phyloP scores from a whole-genome alignment of 768 basidiomycete genomes.

The Leccinum aurantiacum region DNA sequence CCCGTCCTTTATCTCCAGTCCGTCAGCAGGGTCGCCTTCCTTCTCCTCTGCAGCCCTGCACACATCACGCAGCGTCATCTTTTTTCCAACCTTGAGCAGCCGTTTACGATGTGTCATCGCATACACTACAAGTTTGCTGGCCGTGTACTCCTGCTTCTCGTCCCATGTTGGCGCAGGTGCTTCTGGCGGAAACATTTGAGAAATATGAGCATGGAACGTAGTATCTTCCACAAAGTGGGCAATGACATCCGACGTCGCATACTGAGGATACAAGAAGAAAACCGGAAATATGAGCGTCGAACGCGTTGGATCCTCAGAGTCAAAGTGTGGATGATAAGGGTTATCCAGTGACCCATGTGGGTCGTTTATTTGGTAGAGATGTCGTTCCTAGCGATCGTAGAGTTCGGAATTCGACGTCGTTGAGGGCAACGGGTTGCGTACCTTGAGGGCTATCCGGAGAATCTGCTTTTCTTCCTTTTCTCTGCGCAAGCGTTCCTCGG shows the following conservation, averaged over 20 bases:
- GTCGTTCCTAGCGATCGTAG: conserved; percentile 58
- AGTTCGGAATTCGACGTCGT: conserved; percentile 1
- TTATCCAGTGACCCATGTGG: conserved; percentile 50
- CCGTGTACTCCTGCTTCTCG: conserved; percentile 59
- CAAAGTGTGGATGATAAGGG: conserved; percentile 65
- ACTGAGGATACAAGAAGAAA: conserved; percentile 91
- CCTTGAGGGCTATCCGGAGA: conserved; percentile 63
- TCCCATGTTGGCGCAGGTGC: conserved; percentile 77
- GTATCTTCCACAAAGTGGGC: conserved; percentile 83
- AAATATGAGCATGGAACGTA: conserved; percentile 75
- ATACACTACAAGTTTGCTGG: conserved; percentile 71
- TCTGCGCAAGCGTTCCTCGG: conserved; percentile 46
- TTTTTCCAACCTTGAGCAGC: conserved; percentile 88
- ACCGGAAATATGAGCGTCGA: conserved; percentile 76
- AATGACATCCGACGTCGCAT: conserved; percentile 87
- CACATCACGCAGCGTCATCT: conserved; percentile 81
- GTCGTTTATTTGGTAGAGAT: conserved; percentile 57
- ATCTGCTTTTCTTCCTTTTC: conserved; percentile 53
- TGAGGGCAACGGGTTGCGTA: conserved; percentile 35
- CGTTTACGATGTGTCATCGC: conserved; percentile 75
- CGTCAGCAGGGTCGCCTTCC: conserved; percentile 64
- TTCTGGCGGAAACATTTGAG: conserved; percentile 79
- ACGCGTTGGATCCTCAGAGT: conserved; percentile 58
- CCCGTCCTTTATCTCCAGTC: conserved; percentile 80
- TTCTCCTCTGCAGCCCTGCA: conserved; percentile 60